Base-by-base conservation (phyloP, 2,329 filamentous ascomycete species). In the Sphaerostilbella broomeana region DNA sequence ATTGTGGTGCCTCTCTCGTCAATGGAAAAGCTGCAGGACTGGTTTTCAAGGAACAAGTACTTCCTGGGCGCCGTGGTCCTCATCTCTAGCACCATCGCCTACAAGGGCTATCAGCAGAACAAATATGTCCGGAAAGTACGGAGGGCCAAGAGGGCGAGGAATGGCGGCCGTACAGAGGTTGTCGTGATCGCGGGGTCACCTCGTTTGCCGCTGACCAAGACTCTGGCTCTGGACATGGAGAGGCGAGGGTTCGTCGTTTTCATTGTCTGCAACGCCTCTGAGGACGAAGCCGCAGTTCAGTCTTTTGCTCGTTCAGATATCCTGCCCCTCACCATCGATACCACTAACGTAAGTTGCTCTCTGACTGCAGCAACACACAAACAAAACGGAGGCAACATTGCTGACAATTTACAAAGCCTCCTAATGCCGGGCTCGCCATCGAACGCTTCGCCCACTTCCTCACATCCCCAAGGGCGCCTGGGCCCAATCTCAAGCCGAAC, bases 181-280 rank as follows among this genome's bases (percentile, higher is more conserved):
- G 68, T 79, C 58, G 84, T 97, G 19, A 75, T 97, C 46, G 88
- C 88, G 16, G 90, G 90, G n/a, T 88, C 86, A 15, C 84, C 87
- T 3, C 78, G 82, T 35, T 80, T 94, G 53, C 84, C 89, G 12
- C 72, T 95, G 55, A 90, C 87, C 6, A 83, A 81, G 54, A 87
- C 86, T 9, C 69, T 97, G 38, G 80, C 87, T 2, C 65, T 89
- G 33, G 92, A 98, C 56, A 70, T 98, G 50, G 92, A 97, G 64
- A 74, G 88, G 44, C 79, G 88, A 48, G 92, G 92, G 4, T 97
- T 94, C 60, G 85, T 97, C 45, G 86, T 97, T 40, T 98, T 88
- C 60, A 72, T 98, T 44, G 85, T 94, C 1, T 90, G 88, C 53
- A 83, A 79, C 47, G 86, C 79, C n/a, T 67, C 80, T 43, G 86